Evolutionary conservation across 345 rosid species (phyloP).

Genomic region (Citrus sp.): DNA sequence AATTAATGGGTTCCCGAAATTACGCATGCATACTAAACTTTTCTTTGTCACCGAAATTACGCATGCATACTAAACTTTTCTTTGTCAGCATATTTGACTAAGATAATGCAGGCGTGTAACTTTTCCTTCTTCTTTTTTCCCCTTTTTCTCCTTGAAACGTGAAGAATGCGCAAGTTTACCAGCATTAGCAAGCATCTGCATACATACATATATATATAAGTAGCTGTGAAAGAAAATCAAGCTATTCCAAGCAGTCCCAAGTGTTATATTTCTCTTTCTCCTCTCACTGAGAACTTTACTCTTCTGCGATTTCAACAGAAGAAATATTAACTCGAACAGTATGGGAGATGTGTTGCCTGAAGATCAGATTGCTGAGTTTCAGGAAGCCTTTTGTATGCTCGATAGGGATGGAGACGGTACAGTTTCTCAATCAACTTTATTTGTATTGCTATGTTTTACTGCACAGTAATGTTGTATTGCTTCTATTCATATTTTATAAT

Average conservation of each 20-base stretch:
- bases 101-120: background rate
- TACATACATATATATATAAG: background rate
- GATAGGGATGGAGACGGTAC: constrained; percentile 88
- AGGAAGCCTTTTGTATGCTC: constrained; percentile 61
- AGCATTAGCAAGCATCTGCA: background rate
- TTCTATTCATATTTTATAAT: background rate
- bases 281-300: background rate
- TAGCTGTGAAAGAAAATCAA: background rate
- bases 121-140: no score
- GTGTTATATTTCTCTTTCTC: background rate
- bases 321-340: background rate
- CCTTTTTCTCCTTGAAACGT: background rate
- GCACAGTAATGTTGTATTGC: no score
- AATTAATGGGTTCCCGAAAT: background rate
- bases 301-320: background rate
- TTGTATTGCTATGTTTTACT: no score
- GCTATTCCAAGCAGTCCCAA: background rate
- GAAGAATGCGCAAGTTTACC: background rate
- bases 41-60: background rate
- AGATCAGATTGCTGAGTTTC: constrained; percentile 26
- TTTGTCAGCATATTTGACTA: background rate
- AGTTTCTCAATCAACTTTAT: background rate
- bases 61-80: background rate
- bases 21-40: background rate
- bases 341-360: constrained; percentile 41